phyloP scores from a whole-genome alignment of 1,139 yeast species.

The Yamadazyma jaroonii region DNA sequence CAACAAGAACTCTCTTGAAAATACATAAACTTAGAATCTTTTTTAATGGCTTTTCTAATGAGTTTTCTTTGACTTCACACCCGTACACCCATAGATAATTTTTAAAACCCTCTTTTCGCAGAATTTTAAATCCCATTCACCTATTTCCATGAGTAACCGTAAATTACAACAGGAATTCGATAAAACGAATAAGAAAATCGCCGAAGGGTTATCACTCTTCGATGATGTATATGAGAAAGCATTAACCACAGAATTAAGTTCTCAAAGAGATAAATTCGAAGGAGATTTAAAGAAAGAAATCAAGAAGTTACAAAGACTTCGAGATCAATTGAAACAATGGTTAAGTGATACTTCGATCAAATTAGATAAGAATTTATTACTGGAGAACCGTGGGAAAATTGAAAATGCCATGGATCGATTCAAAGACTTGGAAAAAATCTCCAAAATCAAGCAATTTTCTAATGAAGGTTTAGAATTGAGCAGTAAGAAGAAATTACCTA shows the following conservation, averaged over 20 bases:
- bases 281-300: conserved; percentile 93
- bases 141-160: conserved; percentile 44
- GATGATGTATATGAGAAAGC: conserved; percentile 87
- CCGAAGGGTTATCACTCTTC: conserved; percentile 87
- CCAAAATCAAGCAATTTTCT: conserved; percentile 94
- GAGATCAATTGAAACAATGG: conserved; percentile 98
- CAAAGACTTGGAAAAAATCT: conserved; percentile 89
- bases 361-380: conserved; percentile 70
- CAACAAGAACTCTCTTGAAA: conserved; percentile 34
- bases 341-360: conserved; percentile 88
- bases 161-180: conserved; percentile 78
- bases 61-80: conserved; percentile 16
- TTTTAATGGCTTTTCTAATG: no score
- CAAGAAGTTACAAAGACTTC: conserved; percentile 86
- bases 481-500: conserved; percentile 36
- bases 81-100: no score
- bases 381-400: conserved; percentile 79
- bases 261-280: conserved; percentile 93
- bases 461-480: conserved; percentile 85
- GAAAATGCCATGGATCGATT: conserved; percentile 96
- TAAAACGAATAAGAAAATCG: conserved; percentile 89
- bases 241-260: conserved; percentile 73
- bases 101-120: not conserved
- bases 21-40: no score
- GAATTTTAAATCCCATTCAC: not conserved